Conservation (phyloP, 352 stramenopile species). For the Phytophthora capsici region DNA sequence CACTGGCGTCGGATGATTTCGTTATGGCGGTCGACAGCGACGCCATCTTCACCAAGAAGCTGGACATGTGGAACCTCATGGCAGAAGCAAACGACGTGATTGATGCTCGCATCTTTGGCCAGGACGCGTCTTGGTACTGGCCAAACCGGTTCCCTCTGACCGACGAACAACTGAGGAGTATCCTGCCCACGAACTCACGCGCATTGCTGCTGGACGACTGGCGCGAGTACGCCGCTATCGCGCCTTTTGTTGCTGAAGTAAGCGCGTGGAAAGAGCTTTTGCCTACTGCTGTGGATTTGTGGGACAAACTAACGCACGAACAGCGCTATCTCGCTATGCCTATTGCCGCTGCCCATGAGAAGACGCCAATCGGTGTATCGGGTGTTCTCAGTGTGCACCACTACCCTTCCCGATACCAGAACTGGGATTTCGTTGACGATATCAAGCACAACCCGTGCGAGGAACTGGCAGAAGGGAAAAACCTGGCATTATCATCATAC, state of each 20-base stretch:
- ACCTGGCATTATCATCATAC: slow-evolving; percentile 70
- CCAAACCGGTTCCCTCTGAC: slow-evolving; percentile 55
- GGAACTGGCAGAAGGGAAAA: slow-evolving; percentile 34
- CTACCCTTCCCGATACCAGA: slow-evolving; percentile 85
- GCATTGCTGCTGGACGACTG: slow-evolving; percentile 62
- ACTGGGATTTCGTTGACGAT: slow-evolving; percentile 89
- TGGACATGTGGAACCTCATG: slow-evolving; percentile 78
- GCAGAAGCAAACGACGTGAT: slow-evolving; percentile 70
- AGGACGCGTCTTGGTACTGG: slow-evolving; percentile 86
- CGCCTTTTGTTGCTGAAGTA: slow-evolving; percentile 74
- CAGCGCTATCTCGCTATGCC: slow-evolving; percentile 75
- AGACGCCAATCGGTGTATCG: slow-evolving; percentile 61
- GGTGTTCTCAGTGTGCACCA: slow-evolving; percentile 78
- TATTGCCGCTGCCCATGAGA: slow-evolving; percentile 69
- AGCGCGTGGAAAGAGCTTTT: slow-evolving; percentile 55
- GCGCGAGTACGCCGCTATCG: slow-evolving; percentile 75
- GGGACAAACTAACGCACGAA: slow-evolving; percentile 52
- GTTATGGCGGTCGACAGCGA: slow-evolving; percentile 85
- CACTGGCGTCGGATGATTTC: slow-evolving; percentile 59
- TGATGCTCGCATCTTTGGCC: slow-evolving; percentile 65
- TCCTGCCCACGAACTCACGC: slow-evolving; percentile 53
- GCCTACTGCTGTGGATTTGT: slow-evolving; percentile 54
- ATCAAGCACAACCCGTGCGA: slow-evolving; percentile 79
- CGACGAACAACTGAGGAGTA: slow-evolving; percentile 35
- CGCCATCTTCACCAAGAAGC: slow-evolving; percentile 81